phyloP scores from a whole-genome alignment of 129 eudicot species.

The Apium graveolens region DNA sequence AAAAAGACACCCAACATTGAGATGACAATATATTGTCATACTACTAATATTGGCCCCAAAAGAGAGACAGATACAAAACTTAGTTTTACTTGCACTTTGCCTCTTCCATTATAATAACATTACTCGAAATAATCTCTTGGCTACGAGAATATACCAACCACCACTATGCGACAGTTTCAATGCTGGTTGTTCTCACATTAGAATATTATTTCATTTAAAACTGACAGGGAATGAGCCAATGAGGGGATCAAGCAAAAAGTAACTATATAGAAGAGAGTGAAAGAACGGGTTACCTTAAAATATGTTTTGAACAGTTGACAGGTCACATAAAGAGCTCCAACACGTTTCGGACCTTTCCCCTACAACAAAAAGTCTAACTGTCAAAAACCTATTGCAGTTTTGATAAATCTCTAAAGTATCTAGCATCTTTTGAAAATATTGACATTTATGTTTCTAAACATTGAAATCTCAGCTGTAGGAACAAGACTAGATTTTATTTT shows the following conservation, averaged over 20 bases:
- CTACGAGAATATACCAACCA: background rate
- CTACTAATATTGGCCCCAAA: background rate
- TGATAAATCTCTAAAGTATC: conserved; percentile 1
- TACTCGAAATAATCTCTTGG: background rate
- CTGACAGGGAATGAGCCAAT: background rate
- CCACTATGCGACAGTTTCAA: background rate
- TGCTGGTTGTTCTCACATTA: background rate
- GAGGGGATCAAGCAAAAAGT: background rate
- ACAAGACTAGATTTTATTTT: background rate
- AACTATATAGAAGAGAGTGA: background rate
- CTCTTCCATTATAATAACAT: background rate
- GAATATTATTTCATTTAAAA: background rate
- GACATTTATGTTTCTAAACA: background rate
- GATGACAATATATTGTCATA: background rate
- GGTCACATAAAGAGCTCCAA: conserved; percentile 92
- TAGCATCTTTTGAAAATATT: background rate
- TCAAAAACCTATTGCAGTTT: conserved; percentile 3
- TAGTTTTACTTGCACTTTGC: background rate
- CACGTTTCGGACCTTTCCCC: conserved; percentile 98
- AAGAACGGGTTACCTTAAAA: conserved; percentile 56
- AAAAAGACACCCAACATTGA: background rate
- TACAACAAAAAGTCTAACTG: conserved; percentile 14
- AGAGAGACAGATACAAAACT: background rate
- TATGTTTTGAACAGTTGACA: conserved; percentile 93
- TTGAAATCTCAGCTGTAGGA: background rate